phyloP scores from a whole-genome alignment of 2,329 filamentous ascomycete genomes.

The Cytospora paraplurivora region DNA sequence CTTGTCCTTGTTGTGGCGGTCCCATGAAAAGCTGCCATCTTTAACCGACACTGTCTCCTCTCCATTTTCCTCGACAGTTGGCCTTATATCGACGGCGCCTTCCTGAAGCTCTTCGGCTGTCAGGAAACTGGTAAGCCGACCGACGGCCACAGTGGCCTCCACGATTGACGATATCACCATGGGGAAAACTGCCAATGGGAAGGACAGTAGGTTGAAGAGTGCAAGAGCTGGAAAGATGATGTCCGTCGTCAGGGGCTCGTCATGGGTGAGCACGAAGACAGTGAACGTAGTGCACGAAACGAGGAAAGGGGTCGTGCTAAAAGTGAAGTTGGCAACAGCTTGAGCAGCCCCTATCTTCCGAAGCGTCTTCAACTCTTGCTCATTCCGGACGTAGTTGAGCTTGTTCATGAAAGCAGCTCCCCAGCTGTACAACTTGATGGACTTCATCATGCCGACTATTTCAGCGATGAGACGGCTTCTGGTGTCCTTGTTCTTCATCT shows the following conservation, averaged over 20 bases:
- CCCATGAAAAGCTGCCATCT: conserved; percentile 92
- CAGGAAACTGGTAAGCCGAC: conserved; percentile 82
- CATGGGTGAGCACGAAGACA: conserved; percentile 84
- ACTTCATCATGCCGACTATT: conserved; percentile 99
- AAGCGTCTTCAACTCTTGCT: conserved; percentile 90
- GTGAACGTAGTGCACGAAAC: conserved; percentile 97
- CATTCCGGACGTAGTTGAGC: conserved; percentile 93
- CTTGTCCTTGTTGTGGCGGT: conserved; percentile 70
- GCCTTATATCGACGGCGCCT: conserved; percentile 74
- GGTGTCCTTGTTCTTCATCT: conserved; percentile 99
- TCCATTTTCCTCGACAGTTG: conserved; percentile 72
- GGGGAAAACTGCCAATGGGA: conserved; percentile 88
- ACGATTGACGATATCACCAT: conserved; percentile 98
- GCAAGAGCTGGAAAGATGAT: conserved; percentile 95
- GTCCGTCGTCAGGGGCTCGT: conserved; percentile 82
- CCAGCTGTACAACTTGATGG: conserved; percentile 98
- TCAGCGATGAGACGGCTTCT: conserved; percentile 93
- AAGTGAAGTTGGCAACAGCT: conserved; percentile 94
- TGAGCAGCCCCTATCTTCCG: conserved; percentile 95
- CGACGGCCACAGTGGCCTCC: conserved; percentile 90
- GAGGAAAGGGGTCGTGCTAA: conserved; percentile 95
- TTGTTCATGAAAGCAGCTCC: conserved; percentile 97
- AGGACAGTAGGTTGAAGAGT: conserved; percentile 93
- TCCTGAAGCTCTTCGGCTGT: conserved; percentile 85
- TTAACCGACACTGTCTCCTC: conserved; percentile 84